Evolutionary conservation across 2,329 filamentous ascomycete genomes (phyloP).

Genomic region (Knoxdaviesia capensis): DNA sequence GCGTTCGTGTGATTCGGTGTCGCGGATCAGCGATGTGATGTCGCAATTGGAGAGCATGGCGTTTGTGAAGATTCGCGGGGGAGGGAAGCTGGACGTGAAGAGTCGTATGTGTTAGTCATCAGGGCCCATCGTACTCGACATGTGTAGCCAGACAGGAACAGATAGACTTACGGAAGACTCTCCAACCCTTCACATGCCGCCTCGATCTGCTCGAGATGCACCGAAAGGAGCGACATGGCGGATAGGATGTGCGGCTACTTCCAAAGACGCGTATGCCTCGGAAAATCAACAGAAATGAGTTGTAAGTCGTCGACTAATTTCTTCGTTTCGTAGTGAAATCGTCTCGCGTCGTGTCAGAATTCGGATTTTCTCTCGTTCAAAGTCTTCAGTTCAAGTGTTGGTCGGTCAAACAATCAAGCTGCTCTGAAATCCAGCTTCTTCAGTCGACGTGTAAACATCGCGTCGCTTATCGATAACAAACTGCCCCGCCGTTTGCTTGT

Average conservation of each 20-base stretch:
- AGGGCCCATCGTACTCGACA: background rate
- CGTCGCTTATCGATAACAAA: no score
- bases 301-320: background rate
- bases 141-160: background rate
- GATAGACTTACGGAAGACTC: constrained; percentile 43
- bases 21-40: constrained; percentile 84
- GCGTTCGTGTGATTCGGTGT: constrained; percentile 86
- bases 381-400: no score
- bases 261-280: background rate
- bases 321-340: no score
- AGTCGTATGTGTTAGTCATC: constrained; percentile 3
- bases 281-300: background rate
- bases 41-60: constrained; percentile 74
- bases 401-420: no score
- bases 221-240: constrained; percentile 47
- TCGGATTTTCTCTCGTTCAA: no score
- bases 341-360: no score
- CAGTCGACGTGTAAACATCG: no score
- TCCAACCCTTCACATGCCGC: constrained; percentile 60
- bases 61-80: constrained; percentile 89
- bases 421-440: no score
- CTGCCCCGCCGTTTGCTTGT: no score
- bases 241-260: background rate
- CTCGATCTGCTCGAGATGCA: constrained; percentile 57
- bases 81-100: constrained; percentile 47